Conservation (phyloP, 2,329 filamentous ascomycete species). For the Fusarium mangiferae region DNA sequence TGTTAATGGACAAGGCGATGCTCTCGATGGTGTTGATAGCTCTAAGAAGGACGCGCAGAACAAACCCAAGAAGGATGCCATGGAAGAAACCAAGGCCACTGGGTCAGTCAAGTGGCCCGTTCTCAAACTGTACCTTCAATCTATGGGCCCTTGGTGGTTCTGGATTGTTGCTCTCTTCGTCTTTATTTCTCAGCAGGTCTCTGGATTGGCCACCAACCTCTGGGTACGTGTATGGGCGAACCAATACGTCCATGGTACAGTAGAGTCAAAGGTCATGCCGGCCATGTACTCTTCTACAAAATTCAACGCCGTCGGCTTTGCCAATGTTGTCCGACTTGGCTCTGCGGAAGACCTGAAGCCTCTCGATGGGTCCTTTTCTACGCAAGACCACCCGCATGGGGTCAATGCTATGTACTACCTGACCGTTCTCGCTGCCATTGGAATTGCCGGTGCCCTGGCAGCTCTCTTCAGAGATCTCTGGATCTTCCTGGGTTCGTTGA, state of each 20-base stretch:
- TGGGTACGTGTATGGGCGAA: constrained; percentile 98
- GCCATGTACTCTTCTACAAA: constrained; percentile 41
- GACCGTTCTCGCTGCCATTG: constrained; percentile 82
- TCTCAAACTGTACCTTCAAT: constrained; percentile 82
- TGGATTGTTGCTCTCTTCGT: constrained; percentile 81
- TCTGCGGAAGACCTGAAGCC: constrained; percentile 36
- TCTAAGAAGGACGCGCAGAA: constrained; percentile 58
- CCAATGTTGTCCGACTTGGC: constrained; percentile 53
- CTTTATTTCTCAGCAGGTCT: constrained; percentile 85
- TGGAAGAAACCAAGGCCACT: constrained; percentile 81
- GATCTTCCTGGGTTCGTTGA: constrained; percentile 91
- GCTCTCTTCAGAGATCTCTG: constrained; percentile 86
- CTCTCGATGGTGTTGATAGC: constrained; percentile 57
- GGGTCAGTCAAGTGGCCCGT: constrained; percentile 91
- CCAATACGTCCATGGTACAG: constrained; percentile 69
- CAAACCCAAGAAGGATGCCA: constrained; percentile 61
- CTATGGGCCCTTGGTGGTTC: constrained; percentile 98
- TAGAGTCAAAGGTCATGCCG: constrained; percentile 32
- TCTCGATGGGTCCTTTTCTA: constrained; percentile 3
- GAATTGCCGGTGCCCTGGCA: constrained; percentile 79
- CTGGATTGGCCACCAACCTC: constrained; percentile 86
- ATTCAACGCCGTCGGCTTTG: constrained; percentile 47
- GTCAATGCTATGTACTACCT: constrained; percentile 90
- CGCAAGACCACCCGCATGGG: constrained; percentile 47
- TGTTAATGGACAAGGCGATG: constrained; percentile 60